phyloP scores from a whole-genome alignment of 768 basidiomycete genomes.

The Serpula lacrymans region DNA sequence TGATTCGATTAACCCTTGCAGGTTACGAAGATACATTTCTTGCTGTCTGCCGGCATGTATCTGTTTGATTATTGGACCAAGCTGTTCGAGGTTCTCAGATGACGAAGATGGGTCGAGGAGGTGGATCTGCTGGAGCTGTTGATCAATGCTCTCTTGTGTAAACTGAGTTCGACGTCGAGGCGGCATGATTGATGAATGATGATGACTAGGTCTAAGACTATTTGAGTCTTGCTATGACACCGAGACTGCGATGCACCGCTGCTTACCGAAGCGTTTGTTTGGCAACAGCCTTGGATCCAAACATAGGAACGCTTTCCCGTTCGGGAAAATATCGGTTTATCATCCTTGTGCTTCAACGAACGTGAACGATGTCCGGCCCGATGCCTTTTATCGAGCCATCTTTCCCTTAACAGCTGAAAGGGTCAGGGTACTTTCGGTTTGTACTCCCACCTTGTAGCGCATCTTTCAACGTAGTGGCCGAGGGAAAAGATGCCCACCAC shows the following conservation, averaged over 20 bases:
- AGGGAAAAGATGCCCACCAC: conserved; percentile 27
- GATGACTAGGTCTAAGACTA: conserved; percentile 5
- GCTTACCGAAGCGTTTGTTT: conserved; percentile 42
- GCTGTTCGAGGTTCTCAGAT: conserved; percentile 92
- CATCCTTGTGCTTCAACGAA: neutral
- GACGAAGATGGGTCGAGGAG: conserved; percentile 83
- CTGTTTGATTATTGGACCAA: conserved; percentile 92
- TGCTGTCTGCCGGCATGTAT: conserved; percentile 87
- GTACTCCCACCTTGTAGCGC: no score
- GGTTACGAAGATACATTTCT: conserved; percentile 81
- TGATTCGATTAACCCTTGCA: conserved; percentile 85
- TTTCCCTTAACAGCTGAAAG: no score
- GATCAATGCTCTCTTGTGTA: conserved; percentile 82
- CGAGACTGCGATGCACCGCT: conserved; percentile 13
- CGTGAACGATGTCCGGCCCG: neutral
- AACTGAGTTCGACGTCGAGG: conserved; percentile 70
- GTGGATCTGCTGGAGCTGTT: conserved; percentile 89
- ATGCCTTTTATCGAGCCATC: neutral
- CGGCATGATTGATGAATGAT: conserved; percentile 50
- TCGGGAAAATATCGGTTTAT: neutral
- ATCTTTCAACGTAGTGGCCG: no score
- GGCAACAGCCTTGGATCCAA: conserved; percentile 34
- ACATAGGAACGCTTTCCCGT: conserved; percentile 15
- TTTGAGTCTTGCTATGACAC: conserved; percentile 11
- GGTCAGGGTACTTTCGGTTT: no score